Evolutionary conservation across 129 eudicot genomes (phyloP).

Genomic region (Helianthus tuberosus): DNA sequence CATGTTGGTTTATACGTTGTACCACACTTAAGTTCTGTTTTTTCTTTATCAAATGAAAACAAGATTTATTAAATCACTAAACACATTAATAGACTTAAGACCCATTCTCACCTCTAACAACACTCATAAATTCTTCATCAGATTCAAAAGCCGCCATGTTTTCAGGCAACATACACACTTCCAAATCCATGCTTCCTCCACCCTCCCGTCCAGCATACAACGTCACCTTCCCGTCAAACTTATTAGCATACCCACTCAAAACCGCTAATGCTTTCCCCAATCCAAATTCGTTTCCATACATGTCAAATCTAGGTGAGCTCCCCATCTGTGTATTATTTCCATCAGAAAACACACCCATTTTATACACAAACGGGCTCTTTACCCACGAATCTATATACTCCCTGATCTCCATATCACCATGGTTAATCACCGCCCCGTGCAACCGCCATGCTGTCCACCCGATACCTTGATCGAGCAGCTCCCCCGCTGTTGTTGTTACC

Average conservation of each 20-base stretch:
- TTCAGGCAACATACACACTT: slow-evolving; percentile 46
- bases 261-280: slow-evolving; percentile 68
- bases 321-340: slow-evolving; percentile 44
- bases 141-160: slow-evolving; percentile 44
- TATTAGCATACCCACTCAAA: slow-evolving; percentile 60
- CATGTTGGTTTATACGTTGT: too few species aligned
- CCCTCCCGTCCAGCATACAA: slow-evolving; percentile 51
- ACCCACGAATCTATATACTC: slow-evolving; percentile 41
- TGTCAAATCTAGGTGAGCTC: slow-evolving; percentile 64
- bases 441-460: slow-evolving; percentile 61
- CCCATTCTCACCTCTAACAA: slow-evolving; percentile 6
- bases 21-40: too few species aligned
- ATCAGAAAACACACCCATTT: slow-evolving; percentile 33
- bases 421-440: slow-evolving; percentile 46
- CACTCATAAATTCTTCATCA: slow-evolving; percentile 44
- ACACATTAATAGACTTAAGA: neutral
- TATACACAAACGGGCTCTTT: slow-evolving; percentile 33
- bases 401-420: slow-evolving; percentile 27
- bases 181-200: slow-evolving; percentile 58
- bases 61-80: too few species aligned
- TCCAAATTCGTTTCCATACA: slow-evolving; percentile 79
- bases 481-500: slow-evolving; percentile 19
- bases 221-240: slow-evolving; percentile 60
- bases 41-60: too few species aligned
- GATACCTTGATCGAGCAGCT: slow-evolving; percentile 30